These are phyloP conservation scores for Candida gorgasii DNA, from an alignment of 805 yeast species.

Conservation along the genomic window DNA sequence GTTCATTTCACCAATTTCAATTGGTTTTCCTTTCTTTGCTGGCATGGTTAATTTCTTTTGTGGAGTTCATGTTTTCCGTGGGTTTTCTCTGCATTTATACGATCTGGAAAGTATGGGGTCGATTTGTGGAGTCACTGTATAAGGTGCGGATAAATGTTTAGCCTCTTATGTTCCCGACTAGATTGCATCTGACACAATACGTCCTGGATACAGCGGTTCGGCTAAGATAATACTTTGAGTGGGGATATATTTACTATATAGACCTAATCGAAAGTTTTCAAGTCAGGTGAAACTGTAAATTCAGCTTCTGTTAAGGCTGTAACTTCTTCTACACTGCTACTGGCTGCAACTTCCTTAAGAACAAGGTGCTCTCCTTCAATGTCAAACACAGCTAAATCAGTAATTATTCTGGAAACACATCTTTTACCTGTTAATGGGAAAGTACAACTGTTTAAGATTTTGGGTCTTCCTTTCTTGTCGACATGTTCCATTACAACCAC, in stretches of 20 bases:
- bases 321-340: constrained; percentile 40
- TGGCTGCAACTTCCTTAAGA: constrained; percentile 44
- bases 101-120: neutral
- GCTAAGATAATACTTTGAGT: no score
- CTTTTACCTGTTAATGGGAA: constrained; percentile 50
- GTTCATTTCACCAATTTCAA: constrained; percentile 16
- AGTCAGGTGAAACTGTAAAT: constrained; percentile 32
- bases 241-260: constrained; percentile 7
- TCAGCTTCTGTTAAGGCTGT: constrained; percentile 40
- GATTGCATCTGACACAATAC: no score
- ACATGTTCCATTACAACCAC: constrained; percentile 50
- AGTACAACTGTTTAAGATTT: constrained; percentile 44
- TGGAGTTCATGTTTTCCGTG: no score
- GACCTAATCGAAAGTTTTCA: constrained; percentile 20
- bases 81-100: neutral
- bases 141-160: neutral
- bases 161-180: neutral
- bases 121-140: neutral
- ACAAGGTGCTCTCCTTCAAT: constrained; percentile 38
- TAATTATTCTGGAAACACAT: constrained; percentile 48
- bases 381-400: constrained; percentile 51
- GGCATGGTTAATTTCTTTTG: constrained; percentile 2
- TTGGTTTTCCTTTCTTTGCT: constrained; percentile 3
- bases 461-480: constrained; percentile 48
- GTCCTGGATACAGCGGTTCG: no score